Base-by-base conservation (phyloP, 148 eudicot species). In the Camellia granthamiana region DNA sequence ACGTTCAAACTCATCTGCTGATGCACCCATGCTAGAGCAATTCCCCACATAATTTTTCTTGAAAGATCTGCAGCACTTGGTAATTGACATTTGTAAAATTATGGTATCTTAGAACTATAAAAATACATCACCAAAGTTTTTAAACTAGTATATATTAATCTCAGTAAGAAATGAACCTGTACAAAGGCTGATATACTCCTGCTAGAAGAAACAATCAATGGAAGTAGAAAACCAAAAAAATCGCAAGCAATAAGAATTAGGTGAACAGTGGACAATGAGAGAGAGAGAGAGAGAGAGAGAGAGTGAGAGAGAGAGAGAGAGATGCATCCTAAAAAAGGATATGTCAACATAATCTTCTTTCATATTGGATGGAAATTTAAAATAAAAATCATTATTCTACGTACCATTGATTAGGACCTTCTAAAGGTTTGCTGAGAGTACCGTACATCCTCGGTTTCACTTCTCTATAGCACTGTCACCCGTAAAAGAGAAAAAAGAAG, bases 371-470 rank as follows among this genome's bases (percentile, higher is more conserved):
- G 23, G 63, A 67, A 66, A 54, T 30, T 77, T 54, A 63, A n/a
- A 19, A 9, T 42, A 49, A 46, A 21, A 10, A 9, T 16, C 18
- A 52, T 9, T 62, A 41, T 63, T 71, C 58, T 46, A 78, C 89
- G 38, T 91, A 96, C 99, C 99, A 96, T 86, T 88, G 78, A 67
- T 96, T 96, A 67, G 84, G 79, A 80, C 94, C 99, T 89, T 90
- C 92, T 86, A 96, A 62, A 63, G 91, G 90, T 79, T 93, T 87
- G 41, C 94, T 90, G 78, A 90, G 86, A 76, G 79, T 89, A 76
- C 92, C 98, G 87, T 88, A 91, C 86, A 77, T 84, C 63, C 94
- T 98, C 15, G 78, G 82, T 77, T 86, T 71, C 66, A 92, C 77
- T 86, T 92, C 99, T 86, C 79, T 92, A 81, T 96, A 96, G 70